Evolutionary conservation across 768 basidiomycete genomes (phyloP), one percentile per base, ranked within the genome.

Genomic region (Arthromyces matolae): DNA sequence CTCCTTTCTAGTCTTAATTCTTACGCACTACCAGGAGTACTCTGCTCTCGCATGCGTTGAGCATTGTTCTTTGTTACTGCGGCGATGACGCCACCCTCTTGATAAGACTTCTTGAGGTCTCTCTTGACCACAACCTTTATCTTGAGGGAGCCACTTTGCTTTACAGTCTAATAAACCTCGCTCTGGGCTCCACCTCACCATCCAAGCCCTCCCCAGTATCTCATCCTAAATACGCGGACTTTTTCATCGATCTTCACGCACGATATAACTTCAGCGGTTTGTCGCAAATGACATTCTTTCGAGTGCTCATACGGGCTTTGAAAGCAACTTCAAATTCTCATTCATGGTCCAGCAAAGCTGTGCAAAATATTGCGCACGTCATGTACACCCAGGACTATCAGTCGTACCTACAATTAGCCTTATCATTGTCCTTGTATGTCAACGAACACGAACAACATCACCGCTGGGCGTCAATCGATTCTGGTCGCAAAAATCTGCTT

Each of bases 41-140:
- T 16, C 54, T 83, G 16, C 56, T 78, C 4, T 71, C 80, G 0
- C 80, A 84, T 57, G 76, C 80, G 8, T 59, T 83, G 6, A 69
- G 67, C 19, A 58, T 81, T 23, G 67, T 80, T 12, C 59, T 83
- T 32, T 63, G 64, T 19, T 61, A 64, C 3, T 80, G 75, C 48
- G 65, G 72, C 4, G 71, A 65, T 39, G 68, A 79, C 51, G 72
- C 74, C 24, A 76, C 78, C 5, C 69, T 84, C 10, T 58, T 80
- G 23, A 68, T 62, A 38, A 59, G 68, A 27, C 68, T 84, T 1
- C 68, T 84, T 1, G 75, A 80, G n/a, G 60, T 77, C n/a, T 69
- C 73, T 29, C 59, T 80, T 9, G 56, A 68, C n/a, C 67, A 72
- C 49, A 58, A 65, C 23, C 66, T 84, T 5, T 44, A 61, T 5